Base-by-base conservation (phyloP, 495 filamentous ascomycete genomes). In the Daldinia concentrica region DNA sequence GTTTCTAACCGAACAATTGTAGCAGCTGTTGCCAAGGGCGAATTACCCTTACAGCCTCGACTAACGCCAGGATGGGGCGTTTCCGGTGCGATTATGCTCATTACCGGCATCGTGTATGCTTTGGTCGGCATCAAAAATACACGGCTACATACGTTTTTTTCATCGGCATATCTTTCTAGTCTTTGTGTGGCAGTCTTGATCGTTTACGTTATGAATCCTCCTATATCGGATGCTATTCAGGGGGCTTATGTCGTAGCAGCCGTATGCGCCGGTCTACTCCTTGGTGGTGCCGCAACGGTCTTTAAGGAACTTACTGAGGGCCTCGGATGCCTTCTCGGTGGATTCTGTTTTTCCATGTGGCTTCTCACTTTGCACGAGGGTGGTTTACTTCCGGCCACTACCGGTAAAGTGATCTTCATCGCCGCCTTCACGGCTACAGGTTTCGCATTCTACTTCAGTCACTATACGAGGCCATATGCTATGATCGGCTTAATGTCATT, bases 261-360 rank as follows among this genome's bases (percentile, higher is more conserved):
- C 15, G 85, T 90, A 39, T 81, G 93, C 64, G 91, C 94, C 5
- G 94, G 94, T 5, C 65, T 89, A 1, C 86, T 94, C 24, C 88
- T 97, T 60, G 95, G 95, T 6, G 91, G 84, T 15, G 78, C 91
- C 7, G 88, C 94, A 0, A 84, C 94, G 4, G 80, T 96, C 0
- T 97, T 98, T 76, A 87, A 86, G 67, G 94, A 98, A 70, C 82
- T 97, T 57, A 93, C 92, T 4, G 93, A 98, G 79, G 91, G 92
- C 14, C 83, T 97, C 14, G 92, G 91, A 12, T 97, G 94, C 77
- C 82, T 97, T 4, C 85, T 98, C 1, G 95, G 94, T 12, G 94
- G 94, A 4, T 97, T 95, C 77, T 93, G 89, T 69, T 74, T 95
- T 19, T 90, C 91, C 73, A 97, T 97, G 94, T 97, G 95, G 92